Evolutionary conservation across 352 stramenopile species (phyloP), one percentile per base, ranked within the genome.

Genomic region (Phytophthora macrochlamydospora): DNA sequence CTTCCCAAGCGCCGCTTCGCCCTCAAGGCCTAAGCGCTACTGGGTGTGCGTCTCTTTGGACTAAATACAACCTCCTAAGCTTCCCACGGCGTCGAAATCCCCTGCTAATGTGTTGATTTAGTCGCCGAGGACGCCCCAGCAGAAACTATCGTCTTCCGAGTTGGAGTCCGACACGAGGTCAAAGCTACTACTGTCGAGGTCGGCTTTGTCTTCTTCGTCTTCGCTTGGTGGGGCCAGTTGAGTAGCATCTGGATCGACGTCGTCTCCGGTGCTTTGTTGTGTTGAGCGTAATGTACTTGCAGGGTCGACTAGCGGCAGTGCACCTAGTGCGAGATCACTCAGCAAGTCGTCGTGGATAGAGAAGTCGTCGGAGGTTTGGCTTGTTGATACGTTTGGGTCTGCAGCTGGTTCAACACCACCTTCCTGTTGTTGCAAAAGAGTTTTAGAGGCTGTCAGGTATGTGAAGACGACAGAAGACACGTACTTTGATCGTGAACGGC

Each of bases 1-100:
- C 84, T 99, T 98, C 79, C 97, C 53, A 97, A 93, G 83, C 86
- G 96, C 62, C 96, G 96, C 70, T 99, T 94, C 84, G 97, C 97
- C 62, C 86, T 99, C 76, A 99, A 99, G 93, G 97, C 97, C 58
- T 98, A 98, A 98, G 77, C 75, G 58, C 59, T 52, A 71, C 44
- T 72, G 74, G 53, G 44, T 71, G 53, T 51, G 49, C 65, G 71
- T 75, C 63, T 24, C 74, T 69, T 75, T 63, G 64, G 74, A 77
- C 71, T 85, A 76, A 85, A 81, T 86, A 88, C 85, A 85, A 78
- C 79, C 79, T 86, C 56, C 69, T 72, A 71, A 78, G 78, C 78
- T 89, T 91, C 76, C 79, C 75, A 69, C 59, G 68, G 68, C 68
- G 64, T 69, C 56, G 54, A 68, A 30, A 33, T 37, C 42, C 14